Conservation (phyloP, 2,329 filamentous ascomycete species). For the Clonostachys rhizophaga region DNA sequence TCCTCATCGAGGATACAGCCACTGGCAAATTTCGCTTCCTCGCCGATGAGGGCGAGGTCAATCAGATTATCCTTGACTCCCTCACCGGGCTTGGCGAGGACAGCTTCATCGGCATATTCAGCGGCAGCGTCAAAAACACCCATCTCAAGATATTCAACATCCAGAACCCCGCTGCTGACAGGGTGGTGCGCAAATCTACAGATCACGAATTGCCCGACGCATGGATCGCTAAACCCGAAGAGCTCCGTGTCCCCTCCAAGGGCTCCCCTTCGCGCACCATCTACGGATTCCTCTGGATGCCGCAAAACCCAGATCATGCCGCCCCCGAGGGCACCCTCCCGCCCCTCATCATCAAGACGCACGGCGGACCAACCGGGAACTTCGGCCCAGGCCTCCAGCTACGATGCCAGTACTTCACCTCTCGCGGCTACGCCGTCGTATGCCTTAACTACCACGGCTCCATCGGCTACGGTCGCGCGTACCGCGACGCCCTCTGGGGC, state of each 20-base stretch:
- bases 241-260: constrained; percentile 20
- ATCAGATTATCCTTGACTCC: constrained; percentile 21
- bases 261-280: constrained; percentile 20
- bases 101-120: constrained; percentile 29
- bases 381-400: constrained; percentile 35
- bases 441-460: constrained; percentile 48
- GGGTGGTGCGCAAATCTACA: constrained; percentile 24
- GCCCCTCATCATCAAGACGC: constrained; percentile 42
- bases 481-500: constrained; percentile 41
- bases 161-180: constrained; percentile 11
- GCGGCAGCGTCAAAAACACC: constrained; percentile 17
- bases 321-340: constrained; percentile 28
- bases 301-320: constrained; percentile 36
- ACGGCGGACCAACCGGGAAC: constrained; percentile 46
- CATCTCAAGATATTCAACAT: constrained; percentile 26
- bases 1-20: constrained; percentile 28
- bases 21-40: constrained; percentile 20
- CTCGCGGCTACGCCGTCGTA: constrained; percentile 46
- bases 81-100: constrained; percentile 14
- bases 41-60: constrained; percentile 17
- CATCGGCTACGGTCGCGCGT: constrained; percentile 42
- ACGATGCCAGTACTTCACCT: constrained; percentile 45
- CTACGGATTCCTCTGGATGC: constrained; percentile 43
- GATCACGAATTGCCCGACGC: constrained; percentile 17
- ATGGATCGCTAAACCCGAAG: constrained; percentile 29